Evolutionary conservation across 495 filamentous ascomycete species (phyloP).

Genomic region (Margaritispora aquatica): DNA sequence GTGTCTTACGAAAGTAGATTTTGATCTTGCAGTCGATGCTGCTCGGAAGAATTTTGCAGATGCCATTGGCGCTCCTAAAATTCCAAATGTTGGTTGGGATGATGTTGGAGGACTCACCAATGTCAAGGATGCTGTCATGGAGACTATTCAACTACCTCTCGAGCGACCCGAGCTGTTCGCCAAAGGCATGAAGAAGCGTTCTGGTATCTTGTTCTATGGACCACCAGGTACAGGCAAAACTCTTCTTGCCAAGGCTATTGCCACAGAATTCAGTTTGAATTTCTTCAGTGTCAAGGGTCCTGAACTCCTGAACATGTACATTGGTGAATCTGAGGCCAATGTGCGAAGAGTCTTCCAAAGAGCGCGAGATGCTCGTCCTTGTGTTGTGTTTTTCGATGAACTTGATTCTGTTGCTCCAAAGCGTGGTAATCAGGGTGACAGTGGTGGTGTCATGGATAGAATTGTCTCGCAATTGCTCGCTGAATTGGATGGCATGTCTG

Average conservation of each 20-base stretch:
- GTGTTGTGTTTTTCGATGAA: conserved; percentile 98
- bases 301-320: conserved; percentile 98
- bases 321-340: conserved; percentile 97
- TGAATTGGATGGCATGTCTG: conserved; percentile 95
- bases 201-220: conserved; percentile 95
- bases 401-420: conserved; percentile 96
- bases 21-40: conserved; percentile 84
- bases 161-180: conserved; percentile 93
- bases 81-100: conserved; percentile 93
- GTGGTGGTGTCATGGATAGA: conserved; percentile 97
- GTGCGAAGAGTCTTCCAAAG: conserved; percentile 94
- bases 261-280: conserved; percentile 96
- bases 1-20: conserved; percentile 79
- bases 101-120: conserved; percentile 92
- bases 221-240: conserved; percentile 98
- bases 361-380: conserved; percentile 90
- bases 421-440: conserved; percentile 95
- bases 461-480: conserved; percentile 95
- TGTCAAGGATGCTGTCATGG: conserved; percentile 91
- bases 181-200: conserved; percentile 98
- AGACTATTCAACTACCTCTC: conserved; percentile 92
- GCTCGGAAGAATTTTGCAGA: conserved; percentile 97
- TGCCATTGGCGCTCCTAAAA: conserved; percentile 95
- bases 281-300: conserved; percentile 99
- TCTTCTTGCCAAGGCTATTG: conserved; percentile 92